A percentile compares a stretch with the other conserved stretches of the same genome.
Conservation (phyloP, 768 basidiomycete genomes). For the Mycena chlorophos region DNA sequence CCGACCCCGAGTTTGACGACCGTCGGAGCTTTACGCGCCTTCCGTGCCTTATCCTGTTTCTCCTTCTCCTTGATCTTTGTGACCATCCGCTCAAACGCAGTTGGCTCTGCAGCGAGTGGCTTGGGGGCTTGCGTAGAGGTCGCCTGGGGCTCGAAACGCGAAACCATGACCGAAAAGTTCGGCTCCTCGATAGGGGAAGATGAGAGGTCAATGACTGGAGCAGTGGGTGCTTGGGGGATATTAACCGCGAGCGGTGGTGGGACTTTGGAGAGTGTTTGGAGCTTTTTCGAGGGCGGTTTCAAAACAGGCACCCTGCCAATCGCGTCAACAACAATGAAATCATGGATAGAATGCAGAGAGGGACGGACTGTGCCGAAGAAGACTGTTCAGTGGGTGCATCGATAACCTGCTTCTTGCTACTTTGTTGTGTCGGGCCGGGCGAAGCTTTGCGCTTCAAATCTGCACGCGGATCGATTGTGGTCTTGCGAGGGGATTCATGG, state of each 20-base stretch:
- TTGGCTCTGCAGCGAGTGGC: slow-evolving; percentile 26
- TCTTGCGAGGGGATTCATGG: neutral
- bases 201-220: slow-evolving; percentile 16
- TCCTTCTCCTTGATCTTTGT: slow-evolving; percentile 37
- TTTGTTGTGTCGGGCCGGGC: slow-evolving; percentile 9
- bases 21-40: slow-evolving; percentile 27
- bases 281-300: slow-evolving; percentile 10
- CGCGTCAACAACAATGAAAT: neutral
- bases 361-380: neutral
- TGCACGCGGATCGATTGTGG: neutral
- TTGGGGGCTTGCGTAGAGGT: slow-evolving; percentile 16
- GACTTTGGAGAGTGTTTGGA: slow-evolving; percentile 4
- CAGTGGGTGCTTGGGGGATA: slow-evolving; percentile 4
- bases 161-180: slow-evolving; percentile 20
- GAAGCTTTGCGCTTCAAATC: slow-evolving; percentile 16
- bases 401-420: neutral
- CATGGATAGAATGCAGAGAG: neutral
- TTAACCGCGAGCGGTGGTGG: slow-evolving; percentile 6
- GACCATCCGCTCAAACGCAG: slow-evolving; percentile 34
- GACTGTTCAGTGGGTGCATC: neutral
- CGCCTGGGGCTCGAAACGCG: slow-evolving; percentile 16
- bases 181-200: slow-evolving; percentile 19
- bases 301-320: slow-evolving; percentile 4
- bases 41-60: slow-evolving; percentile 30
- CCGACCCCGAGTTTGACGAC: slow-evolving; percentile 7